Conservation (phyloP, 176 grass and related monocot genomes). For the Juncus inflexus region DNA sequence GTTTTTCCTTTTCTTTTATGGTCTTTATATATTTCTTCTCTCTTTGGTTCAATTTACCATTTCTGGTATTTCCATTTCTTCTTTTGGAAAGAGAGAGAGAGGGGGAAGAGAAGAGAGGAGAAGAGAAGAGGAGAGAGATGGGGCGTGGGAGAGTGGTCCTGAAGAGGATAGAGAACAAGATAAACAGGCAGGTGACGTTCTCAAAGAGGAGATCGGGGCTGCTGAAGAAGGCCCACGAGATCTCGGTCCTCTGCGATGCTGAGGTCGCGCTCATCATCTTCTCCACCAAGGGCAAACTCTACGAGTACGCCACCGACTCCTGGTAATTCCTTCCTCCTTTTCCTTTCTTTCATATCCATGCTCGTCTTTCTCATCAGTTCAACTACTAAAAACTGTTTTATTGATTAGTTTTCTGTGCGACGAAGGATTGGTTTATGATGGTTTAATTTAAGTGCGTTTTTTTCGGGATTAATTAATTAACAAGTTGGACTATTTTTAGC, state of each 20-base stretch:
- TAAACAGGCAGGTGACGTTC: slow-evolving; percentile 91
- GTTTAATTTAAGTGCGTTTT: too few species aligned
- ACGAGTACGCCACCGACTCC: slow-evolving; percentile 65
- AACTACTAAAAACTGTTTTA: neutral
- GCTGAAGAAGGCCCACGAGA: slow-evolving; percentile 93
- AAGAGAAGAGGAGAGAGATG: slow-evolving; percentile 32
- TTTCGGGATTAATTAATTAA: too few species aligned
- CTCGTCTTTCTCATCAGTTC: neutral
- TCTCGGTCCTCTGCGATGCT: slow-evolving; percentile 91
- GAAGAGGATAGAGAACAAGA: slow-evolving; percentile 98
- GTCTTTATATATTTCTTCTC: slow-evolving; percentile 10
- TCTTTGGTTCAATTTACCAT: neutral
- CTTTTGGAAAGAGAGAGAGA: too few species aligned
- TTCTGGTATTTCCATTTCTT: too few species aligned
- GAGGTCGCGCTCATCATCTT: slow-evolving; percentile 89
- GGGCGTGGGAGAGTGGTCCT: slow-evolving; percentile 90
- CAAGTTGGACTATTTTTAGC: too few species aligned
- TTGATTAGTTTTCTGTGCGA: neutral
- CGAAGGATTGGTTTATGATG: neutral
- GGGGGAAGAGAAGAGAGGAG: slow-evolving; percentile 35
- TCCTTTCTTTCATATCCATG: neutral
- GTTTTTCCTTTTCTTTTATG: slow-evolving; percentile 11
- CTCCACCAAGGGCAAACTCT: slow-evolving; percentile 94
- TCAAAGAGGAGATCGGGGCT: slow-evolving; percentile 75
- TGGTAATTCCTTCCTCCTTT: slow-evolving; percentile 28